phyloP scores from a whole-genome alignment of 2,329 filamentous ascomycete species.

The Reticulascus tulasneorum region DNA sequence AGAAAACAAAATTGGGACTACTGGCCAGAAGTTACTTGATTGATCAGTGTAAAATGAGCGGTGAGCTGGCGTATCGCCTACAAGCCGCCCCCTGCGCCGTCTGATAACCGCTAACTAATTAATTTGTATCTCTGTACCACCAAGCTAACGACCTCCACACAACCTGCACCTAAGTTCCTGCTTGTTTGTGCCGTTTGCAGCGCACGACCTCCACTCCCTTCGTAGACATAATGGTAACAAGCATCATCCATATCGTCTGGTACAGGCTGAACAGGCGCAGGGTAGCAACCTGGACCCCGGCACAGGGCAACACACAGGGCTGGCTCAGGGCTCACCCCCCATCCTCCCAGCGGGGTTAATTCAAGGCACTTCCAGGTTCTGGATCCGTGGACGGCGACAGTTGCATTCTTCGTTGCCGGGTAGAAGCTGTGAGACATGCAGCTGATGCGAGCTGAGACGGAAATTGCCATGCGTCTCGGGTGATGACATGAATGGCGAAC shows the following conservation, averaged over 20 bases:
- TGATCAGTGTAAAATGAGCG: slow-evolving; percentile 16
- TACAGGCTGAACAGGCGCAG: no score
- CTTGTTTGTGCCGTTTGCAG: neutral
- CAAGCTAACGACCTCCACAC: neutral
- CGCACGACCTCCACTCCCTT: neutral
- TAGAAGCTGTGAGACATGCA: no score
- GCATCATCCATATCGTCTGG: neutral
- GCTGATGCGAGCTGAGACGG: no score
- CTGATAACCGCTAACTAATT: slow-evolving; percentile 1
- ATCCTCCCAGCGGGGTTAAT: no score
- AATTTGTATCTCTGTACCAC: neutral
- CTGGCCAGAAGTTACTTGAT: neutral
- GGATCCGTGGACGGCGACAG: neutral
- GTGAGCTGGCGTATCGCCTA: slow-evolving; percentile 13
- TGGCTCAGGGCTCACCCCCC: no score
- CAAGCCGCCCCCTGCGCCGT: slow-evolving; percentile 3
- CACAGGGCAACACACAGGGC: no score
- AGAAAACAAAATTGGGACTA: neutral
- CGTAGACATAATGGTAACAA: neutral
- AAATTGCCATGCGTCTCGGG: no score
- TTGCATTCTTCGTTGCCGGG: slow-evolving; percentile 4
- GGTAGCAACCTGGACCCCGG: no score
- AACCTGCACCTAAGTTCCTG: neutral
- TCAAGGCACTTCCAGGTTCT: no score
- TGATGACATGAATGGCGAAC: no score